These are phyloP conservation scores for Aspergillus sp. DNA, from an alignment of 2,329 filamentous ascomycete species.

Conservation along the genomic window DNA sequence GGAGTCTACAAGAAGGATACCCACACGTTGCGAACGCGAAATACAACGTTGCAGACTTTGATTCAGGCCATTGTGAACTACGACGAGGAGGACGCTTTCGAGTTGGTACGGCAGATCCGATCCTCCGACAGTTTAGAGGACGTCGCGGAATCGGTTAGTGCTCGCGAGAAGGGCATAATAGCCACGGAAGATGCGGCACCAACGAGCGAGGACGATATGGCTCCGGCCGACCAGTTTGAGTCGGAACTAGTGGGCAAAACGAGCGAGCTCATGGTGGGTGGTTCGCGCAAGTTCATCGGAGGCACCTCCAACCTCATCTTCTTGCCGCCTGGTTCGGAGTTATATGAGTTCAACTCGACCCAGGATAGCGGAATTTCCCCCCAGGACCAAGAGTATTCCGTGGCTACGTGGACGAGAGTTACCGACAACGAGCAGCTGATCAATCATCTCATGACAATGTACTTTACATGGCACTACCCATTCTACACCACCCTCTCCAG, in stretches of 20 bases:
- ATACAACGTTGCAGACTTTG: conserved; percentile 81
- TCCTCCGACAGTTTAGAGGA: conserved; percentile 67
- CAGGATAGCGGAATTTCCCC: conserved; percentile 40
- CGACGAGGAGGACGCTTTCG: conserved; percentile 73
- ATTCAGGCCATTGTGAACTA: conserved; percentile 89
- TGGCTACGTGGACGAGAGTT: conserved; percentile 80
- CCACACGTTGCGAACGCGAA: conserved; percentile 76
- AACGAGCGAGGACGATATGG: conserved; percentile 29
- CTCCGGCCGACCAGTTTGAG: conserved; percentile 49
- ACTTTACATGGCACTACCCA: conserved; percentile 95
- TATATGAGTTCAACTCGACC: conserved; percentile 28
- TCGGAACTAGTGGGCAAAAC: conserved; percentile 82
- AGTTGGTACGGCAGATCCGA: conserved; percentile 75
- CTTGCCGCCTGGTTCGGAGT: conserved; percentile 46
- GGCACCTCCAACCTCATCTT: conserved; percentile 92
- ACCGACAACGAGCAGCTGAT: conserved; percentile 71
- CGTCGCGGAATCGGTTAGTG: conserved; percentile 51
- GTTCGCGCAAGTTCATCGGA: conserved; percentile 80
- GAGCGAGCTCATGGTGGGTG: conserved; percentile 81
- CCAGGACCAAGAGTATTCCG: conserved; percentile 53
- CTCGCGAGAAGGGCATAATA: conserved; percentile 42
- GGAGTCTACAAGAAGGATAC: conserved; percentile 94
- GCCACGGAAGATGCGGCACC: conserved; percentile 25
- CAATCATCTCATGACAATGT: conserved; percentile 87
- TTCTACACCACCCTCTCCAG: conserved; percentile 91